A percentile compares a stretch with the other conserved stretches of the same genome.
Conservation (phyloP, 1,284 basidiomycete genomes). For the Pholiota adiposa region DNA sequence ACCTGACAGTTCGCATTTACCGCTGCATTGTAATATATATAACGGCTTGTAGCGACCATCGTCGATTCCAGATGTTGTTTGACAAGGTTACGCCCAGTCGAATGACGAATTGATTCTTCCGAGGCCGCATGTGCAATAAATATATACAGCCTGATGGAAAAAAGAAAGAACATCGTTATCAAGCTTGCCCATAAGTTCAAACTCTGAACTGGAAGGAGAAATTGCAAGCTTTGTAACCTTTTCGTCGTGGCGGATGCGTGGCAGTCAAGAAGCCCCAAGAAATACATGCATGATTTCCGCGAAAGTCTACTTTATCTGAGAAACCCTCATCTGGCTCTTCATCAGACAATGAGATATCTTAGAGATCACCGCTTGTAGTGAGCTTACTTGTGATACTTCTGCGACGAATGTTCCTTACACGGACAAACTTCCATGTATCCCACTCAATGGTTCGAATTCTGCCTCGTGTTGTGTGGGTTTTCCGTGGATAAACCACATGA, state of each 20-base stretch:
- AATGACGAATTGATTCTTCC: slow-evolving; percentile 13
- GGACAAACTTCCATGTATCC: slow-evolving; percentile 2
- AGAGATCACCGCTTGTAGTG: background rate
- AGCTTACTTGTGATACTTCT: slow-evolving; percentile 7
- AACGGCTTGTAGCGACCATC: slow-evolving; percentile 2
- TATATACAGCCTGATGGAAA: slow-evolving; percentile 7
- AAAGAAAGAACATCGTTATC: background rate
- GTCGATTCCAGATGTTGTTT: slow-evolving; percentile 10
- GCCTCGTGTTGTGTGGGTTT: slow-evolving; percentile 5
- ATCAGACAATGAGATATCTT: background rate
- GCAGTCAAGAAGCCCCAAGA: background rate
- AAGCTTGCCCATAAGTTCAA: background rate
- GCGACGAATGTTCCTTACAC: slow-evolving; percentile 1
- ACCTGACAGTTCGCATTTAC: slow-evolving; percentile 16
- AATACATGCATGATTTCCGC: background rate
- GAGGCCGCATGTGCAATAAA: slow-evolving; percentile 20
- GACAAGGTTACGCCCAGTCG: slow-evolving; percentile 12
- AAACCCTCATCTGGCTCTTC: background rate
- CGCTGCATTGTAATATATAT: slow-evolving; percentile 12
- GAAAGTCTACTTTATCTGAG: background rate
- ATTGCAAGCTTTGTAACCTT: background rate
- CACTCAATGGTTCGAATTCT: background rate
- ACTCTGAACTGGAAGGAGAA: slow-evolving; percentile 2
- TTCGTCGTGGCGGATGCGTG: slow-evolving; percentile 2
- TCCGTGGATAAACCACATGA: slow-evolving; percentile 4